Evolutionary conservation across 2,329 filamentous ascomycete species (phyloP).

Genomic region (Trichoderma aggressivum): DNA sequence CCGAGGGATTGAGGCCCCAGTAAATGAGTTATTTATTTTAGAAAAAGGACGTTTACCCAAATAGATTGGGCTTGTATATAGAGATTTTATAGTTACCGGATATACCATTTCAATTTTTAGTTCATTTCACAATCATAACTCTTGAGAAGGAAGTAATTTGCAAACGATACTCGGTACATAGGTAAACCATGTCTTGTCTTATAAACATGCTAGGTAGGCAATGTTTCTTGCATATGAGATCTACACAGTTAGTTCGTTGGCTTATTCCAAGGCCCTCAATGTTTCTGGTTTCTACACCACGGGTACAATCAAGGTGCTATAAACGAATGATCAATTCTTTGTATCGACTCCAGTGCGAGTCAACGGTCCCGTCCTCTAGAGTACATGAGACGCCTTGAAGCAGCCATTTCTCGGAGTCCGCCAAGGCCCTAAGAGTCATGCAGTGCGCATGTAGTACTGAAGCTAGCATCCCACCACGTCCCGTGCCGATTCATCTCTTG

Average conservation of each 20-base stretch:
- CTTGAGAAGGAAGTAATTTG: no score
- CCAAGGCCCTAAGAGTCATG: not conserved
- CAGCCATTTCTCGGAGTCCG: not conserved
- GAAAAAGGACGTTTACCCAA: not conserved
- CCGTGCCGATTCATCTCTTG: not conserved
- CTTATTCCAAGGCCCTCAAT: not conserved
- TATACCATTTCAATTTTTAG: not conserved
- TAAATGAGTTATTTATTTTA: not conserved
- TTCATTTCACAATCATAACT: not conserved
- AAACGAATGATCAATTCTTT: not conserved
- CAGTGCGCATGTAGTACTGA: not conserved
- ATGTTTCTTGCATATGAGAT: not conserved
- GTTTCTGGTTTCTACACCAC: not conserved
- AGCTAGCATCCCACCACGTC: not conserved
- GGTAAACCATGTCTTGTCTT: no score
- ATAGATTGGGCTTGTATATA: not conserved
- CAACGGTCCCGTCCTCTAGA: not conserved
- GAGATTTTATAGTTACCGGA: not conserved
- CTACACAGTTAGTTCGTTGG: not conserved
- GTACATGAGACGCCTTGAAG: not conserved
- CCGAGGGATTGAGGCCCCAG: not conserved
- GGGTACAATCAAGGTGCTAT: no score
- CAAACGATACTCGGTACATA: no score
- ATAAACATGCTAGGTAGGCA: no score
- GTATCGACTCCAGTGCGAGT: not conserved